Conservation (phyloP, 176 grass and related monocot species). For the Otatea glauca region DNA sequence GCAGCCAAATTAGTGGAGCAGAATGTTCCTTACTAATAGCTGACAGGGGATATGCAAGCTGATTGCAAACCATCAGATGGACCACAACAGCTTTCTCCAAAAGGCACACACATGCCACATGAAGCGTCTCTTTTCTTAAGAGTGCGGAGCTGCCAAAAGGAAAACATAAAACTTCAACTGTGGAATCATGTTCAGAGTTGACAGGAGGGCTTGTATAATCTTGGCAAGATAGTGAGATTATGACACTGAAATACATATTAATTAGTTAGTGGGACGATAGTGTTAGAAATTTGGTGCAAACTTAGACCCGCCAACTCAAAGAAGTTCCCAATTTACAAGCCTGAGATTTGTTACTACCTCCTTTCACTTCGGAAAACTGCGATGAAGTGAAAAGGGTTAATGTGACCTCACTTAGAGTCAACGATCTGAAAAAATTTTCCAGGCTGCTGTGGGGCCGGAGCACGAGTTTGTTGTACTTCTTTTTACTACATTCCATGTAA, state of each 20-base stretch:
- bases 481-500: constrained; percentile 19
- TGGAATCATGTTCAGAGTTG: constrained; percentile 1
- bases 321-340: not conserved
- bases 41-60: not conserved
- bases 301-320: not conserved
- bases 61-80: constrained; percentile 22
- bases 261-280: not conserved
- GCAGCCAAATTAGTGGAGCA: constrained; percentile 8
- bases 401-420: constrained; percentile 8
- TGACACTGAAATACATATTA: not conserved
- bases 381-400: not conserved
- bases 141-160: not conserved
- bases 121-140: constrained; percentile 4
- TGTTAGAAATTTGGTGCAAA: not conserved
- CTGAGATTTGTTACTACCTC: not conserved
- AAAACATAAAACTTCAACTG: constrained; percentile 5
- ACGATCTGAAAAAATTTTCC: not conserved
- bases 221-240: not conserved
- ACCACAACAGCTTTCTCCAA: constrained; percentile 12
- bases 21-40: not conserved
- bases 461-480: not conserved
- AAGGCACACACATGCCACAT: not conserved
- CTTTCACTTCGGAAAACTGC: not conserved
- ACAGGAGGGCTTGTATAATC: not conserved
- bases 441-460: not conserved